Percentiles rank a stretch among this genome's conserved stretches.
These are phyloP conservation scores for Aspergillus unguis DNA, from an alignment of 2,329 filamentous ascomycete species.

Conservation along the genomic window DNA sequence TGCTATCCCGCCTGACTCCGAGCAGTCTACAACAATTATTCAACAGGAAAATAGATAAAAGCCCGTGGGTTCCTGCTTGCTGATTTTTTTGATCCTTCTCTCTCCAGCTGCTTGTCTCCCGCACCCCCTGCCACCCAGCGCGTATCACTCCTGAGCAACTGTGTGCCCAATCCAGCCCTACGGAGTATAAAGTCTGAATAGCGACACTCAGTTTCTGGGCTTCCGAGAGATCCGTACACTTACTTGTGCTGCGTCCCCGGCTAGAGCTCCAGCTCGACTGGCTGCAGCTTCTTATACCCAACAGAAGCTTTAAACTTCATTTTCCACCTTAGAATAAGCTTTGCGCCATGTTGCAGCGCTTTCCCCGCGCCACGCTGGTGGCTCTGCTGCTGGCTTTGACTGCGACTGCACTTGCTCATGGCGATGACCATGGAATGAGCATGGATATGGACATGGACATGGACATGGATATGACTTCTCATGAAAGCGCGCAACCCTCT, in stretches of 20 bases:
- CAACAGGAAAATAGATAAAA: too few species aligned
- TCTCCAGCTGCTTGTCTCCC: too few species aligned
- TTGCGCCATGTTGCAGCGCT: constrained; percentile 24
- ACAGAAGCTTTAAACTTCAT: not conserved
- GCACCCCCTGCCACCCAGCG: too few species aligned
- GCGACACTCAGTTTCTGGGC: not conserved
- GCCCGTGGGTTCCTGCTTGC: too few species aligned
- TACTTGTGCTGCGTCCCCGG: not conserved
- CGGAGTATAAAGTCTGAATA: too few species aligned
- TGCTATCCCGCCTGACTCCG: too few species aligned
- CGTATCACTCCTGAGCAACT: too few species aligned
- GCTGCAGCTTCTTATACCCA: not conserved
- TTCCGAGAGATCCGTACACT: constrained; percentile 6
- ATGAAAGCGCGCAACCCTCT: constrained; percentile 16
- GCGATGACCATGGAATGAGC: constrained; percentile 32
- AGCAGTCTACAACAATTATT: too few species aligned
- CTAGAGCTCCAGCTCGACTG: constrained; percentile 1
- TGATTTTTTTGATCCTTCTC: too few species aligned
- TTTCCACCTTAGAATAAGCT: constrained; percentile 4
- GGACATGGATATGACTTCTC: constrained; percentile 23
- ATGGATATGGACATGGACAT: constrained; percentile 33
- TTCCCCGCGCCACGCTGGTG: constrained; percentile 27
- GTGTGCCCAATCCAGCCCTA: too few species aligned
- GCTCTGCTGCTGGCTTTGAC: constrained; percentile 28
- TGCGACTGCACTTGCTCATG: constrained; percentile 33